phyloP scores from a whole-genome alignment of 2,329 filamentous ascomycete species.

The Curvularia sp. region DNA sequence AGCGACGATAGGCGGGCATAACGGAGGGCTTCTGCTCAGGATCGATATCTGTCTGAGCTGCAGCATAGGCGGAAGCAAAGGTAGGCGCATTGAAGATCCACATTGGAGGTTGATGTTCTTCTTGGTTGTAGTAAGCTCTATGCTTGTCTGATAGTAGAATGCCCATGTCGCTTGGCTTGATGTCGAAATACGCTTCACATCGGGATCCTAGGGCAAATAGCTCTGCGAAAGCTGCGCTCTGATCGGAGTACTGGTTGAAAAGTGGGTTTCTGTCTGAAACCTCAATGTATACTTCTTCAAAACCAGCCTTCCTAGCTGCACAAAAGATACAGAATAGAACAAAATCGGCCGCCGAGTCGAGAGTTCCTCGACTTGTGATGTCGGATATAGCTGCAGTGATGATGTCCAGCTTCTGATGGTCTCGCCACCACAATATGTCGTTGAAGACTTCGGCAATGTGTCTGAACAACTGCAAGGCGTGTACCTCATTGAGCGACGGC shows the following conservation, averaged over 20 bases:
- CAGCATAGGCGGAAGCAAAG: conserved; percentile 60
- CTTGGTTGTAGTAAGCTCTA: conserved; percentile 51
- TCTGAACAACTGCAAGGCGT: conserved; percentile 42
- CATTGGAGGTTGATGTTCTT: conserved; percentile 57
- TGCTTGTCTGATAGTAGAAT: conserved; percentile 48
- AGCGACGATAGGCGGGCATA: conserved; percentile 58
- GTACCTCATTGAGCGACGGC: conserved; percentile 29
- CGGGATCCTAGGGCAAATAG: conserved; percentile 68
- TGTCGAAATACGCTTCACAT: conserved; percentile 68
- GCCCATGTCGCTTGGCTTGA: conserved; percentile 51
- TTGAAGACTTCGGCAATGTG: conserved; percentile 40
- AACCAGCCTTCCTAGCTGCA: conserved; percentile 61
- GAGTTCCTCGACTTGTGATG: conserved; percentile 27
- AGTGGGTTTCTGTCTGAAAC: conserved; percentile 68
- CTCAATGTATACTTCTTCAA: conserved; percentile 69
- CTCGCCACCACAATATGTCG: conserved; percentile 40
- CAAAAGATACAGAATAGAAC: conserved; percentile 65
- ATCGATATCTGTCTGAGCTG: conserved; percentile 61
- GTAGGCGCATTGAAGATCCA: conserved; percentile 59
- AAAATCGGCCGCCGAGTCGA: conserved; percentile 57
- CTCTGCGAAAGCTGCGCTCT: conserved; percentile 69
- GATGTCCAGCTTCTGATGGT: conserved; percentile 38
- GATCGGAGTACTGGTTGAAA: conserved; percentile 67
- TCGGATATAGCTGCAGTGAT: conserved; percentile 40
- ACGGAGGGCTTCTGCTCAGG: conserved; percentile 53